phyloP scores from a whole-genome alignment of 2,329 filamentous ascomycete species.

The Fusarium incarnatum region DNA sequence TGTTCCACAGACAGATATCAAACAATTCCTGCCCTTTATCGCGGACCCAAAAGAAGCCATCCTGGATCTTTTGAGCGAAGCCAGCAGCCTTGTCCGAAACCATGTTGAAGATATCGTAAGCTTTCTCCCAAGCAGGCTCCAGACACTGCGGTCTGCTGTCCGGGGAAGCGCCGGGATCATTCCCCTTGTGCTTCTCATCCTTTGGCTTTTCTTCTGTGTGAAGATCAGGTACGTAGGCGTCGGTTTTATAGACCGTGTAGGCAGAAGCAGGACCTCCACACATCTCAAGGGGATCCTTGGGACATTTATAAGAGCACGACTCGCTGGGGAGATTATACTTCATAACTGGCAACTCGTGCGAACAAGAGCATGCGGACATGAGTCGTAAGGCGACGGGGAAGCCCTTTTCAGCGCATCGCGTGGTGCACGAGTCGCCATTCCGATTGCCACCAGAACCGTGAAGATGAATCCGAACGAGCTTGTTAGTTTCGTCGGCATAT shows the following conservation, averaged over 20 bases:
- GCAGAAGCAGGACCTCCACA: constrained; percentile 1
- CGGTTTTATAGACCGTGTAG: constrained; percentile 5
- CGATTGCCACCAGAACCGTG: background rate
- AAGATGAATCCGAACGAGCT: background rate
- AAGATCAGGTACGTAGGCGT: background rate
- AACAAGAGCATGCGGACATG: background rate
- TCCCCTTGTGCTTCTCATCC: background rate
- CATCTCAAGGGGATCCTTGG: background rate
- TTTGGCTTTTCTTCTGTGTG: background rate
- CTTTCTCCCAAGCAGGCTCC: constrained; percentile 2
- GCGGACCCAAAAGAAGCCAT: background rate
- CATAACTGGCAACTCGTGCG: background rate
- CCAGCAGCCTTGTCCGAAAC: background rate
- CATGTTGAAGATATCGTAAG: background rate
- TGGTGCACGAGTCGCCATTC: background rate
- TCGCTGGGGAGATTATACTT: background rate
- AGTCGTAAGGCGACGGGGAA: background rate
- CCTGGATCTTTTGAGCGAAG: background rate
- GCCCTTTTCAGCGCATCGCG: background rate
- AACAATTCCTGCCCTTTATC: constrained; percentile 14
- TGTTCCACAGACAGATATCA: constrained; percentile 7
- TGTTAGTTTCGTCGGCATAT: background rate
- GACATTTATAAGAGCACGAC: background rate
- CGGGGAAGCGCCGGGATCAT: background rate
- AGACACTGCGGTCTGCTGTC: constrained; percentile 2